A percentile compares a stretch with the other conserved stretches of the same genome.
These are phyloP conservation scores for Arthromyces matolae DNA, from an alignment of 768 basidiomycete genomes.

Conservation along the genomic window DNA sequence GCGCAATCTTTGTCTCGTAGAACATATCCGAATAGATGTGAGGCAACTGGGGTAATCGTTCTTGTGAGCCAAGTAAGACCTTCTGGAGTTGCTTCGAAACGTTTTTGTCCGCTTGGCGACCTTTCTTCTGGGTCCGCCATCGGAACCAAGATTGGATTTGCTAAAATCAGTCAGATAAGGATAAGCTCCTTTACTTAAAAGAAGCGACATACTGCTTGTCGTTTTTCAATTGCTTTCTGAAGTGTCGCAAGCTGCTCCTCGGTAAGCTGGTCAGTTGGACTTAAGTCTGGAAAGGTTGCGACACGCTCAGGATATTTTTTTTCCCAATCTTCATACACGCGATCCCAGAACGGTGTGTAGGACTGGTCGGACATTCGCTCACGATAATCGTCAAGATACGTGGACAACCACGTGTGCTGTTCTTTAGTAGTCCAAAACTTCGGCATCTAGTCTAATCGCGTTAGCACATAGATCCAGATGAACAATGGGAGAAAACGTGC, in stretches of 20 bases:
- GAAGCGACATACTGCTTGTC: neutral
- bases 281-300: neutral
- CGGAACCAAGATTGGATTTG: slow-evolving; percentile 1
- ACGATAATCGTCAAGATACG: too few relatives aligned
- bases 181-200: neutral
- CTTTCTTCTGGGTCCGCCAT: neutral
- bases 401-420: too few relatives aligned
- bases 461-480: too few relatives aligned
- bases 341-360: neutral
- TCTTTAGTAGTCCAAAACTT: too few relatives aligned
- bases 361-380: too few relatives aligned
- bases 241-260: neutral
- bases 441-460: too few relatives aligned
- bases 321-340: neutral
- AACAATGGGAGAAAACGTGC: too few relatives aligned
- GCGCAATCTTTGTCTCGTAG: neutral
- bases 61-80: neutral
- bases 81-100: neutral
- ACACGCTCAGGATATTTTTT: neutral
- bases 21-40: slow-evolving; percentile 4
- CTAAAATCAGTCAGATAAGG: neutral
- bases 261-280: neutral
- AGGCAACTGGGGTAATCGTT: neutral
- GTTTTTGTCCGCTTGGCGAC: neutral
- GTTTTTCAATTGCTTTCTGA: neutral